Conservation (phyloP, 768 basidiomycete genomes). For the Dacryopinax spathularia region DNA sequence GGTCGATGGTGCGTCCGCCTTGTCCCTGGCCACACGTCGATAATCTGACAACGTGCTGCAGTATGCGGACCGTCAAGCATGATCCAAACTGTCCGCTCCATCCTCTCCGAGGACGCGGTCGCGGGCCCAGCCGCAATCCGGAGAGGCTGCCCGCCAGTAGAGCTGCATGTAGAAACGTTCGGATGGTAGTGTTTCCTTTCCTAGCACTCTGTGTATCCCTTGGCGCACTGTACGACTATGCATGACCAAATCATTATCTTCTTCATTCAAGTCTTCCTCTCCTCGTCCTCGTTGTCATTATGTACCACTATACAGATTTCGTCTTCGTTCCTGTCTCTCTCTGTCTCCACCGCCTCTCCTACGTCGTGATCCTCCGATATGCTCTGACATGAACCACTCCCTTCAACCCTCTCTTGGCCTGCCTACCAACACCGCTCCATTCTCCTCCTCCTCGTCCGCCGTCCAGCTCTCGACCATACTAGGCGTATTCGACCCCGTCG, state of each 20-base stretch:
- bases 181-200: neutral
- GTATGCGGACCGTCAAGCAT: neutral
- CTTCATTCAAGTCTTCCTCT: neutral
- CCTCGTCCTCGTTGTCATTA: neutral
- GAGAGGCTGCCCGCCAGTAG: neutral
- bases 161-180: neutral
- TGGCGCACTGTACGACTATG: neutral
- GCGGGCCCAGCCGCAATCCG: neutral
- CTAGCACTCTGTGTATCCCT: neutral
- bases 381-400: neutral
- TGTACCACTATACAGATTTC: constrained; percentile 2
- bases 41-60: neutral
- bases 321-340: neutral
- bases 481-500: neutral
- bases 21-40: neutral
- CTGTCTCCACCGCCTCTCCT: neutral
- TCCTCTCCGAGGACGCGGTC: neutral
- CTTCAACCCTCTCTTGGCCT: neutral
- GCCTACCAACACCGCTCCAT: constrained; percentile 1
- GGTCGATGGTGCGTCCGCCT: neutral
- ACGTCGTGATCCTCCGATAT: neutral
- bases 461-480: neutral
- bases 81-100: neutral
- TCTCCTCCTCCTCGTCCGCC: constrained; percentile 3
- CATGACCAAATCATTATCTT: neutral